A percentile compares a stretch with the other conserved stretches of the same genome.
Evolutionary conservation across 2,329 filamentous ascomycete genomes (phyloP).

Genomic region (Colletotrichum tamarilloi): DNA sequence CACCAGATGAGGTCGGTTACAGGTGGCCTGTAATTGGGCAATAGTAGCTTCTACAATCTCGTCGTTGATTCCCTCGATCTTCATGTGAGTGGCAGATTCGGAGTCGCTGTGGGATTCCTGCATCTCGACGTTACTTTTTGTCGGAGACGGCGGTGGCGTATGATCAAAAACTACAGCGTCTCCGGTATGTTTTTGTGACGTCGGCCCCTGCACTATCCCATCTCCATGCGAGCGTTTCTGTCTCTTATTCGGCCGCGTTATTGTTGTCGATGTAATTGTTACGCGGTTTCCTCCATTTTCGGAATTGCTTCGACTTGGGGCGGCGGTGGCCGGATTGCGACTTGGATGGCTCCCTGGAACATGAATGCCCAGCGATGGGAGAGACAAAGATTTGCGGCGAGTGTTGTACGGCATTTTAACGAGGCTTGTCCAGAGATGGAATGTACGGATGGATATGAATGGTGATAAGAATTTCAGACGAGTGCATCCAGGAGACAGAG

Average conservation of each 20-base stretch:
- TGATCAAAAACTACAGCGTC: slow-evolving; percentile 66
- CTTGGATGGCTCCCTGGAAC: slow-evolving; percentile 76
- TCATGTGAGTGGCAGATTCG: slow-evolving; percentile 42
- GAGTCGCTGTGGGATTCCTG: not conserved
- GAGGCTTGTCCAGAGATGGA: not conserved
- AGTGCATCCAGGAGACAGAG: not conserved
- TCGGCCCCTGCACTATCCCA: slow-evolving; percentile 40
- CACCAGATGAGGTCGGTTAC: slow-evolving; percentile 92
- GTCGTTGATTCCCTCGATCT: slow-evolving; percentile 88
- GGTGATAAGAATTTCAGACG: not conserved
- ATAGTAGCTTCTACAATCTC: slow-evolving; percentile 95
- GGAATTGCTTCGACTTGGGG: slow-evolving; percentile 35
- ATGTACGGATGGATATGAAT: not conserved
- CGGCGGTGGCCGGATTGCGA: slow-evolving; percentile 64
- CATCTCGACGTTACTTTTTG: not conserved
- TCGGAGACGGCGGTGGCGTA: slow-evolving; percentile 70
- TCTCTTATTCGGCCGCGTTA: slow-evolving; percentile 68
- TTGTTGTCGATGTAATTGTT: slow-evolving; percentile 33
- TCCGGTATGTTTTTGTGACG: slow-evolving; percentile 38
- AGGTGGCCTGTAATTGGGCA: slow-evolving; percentile 86
- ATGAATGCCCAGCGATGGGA: slow-evolving; percentile 93
- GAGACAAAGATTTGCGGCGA: slow-evolving; percentile 92
- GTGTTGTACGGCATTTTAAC: slow-evolving; percentile 90
- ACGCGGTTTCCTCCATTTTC: slow-evolving; percentile 34
- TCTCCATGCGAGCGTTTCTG: slow-evolving; percentile 81